Evolutionary conservation across 2,329 filamentous ascomycete genomes (phyloP).

Genomic region (Raffaelea ambrosiae): DNA sequence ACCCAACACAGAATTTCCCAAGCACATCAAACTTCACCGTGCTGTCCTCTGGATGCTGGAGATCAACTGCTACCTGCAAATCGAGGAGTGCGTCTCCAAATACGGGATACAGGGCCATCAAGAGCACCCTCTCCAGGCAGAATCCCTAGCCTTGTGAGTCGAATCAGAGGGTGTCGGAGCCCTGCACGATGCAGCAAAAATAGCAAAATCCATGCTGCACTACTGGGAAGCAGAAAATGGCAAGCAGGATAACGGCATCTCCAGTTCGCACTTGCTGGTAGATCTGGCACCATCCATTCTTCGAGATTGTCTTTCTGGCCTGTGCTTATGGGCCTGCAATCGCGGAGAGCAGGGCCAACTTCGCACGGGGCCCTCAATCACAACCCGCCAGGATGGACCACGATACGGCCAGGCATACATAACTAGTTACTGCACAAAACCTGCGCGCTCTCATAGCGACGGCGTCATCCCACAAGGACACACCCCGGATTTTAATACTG

Average conservation of each 20-base stretch:
- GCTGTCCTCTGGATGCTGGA: slow-evolving; percentile 12
- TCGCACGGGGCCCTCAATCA: no score
- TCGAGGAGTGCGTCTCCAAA: slow-evolving; percentile 10
- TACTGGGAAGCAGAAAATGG: no score
- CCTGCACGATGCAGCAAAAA: slow-evolving; percentile 7
- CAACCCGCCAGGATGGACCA: no score
- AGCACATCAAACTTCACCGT: slow-evolving; percentile 9
- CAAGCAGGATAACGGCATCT: no score
- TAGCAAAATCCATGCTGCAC: no score
- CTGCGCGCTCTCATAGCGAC: not conserved
- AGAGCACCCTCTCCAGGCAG: slow-evolving; percentile 5
- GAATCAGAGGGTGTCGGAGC: slow-evolving; percentile 12
- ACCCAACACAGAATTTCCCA: no score
- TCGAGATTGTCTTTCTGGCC: slow-evolving; percentile 12
- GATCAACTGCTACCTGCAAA: slow-evolving; percentile 14
- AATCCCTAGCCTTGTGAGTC: slow-evolving; percentile 4
- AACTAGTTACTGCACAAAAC: no score
- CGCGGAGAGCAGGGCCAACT: not conserved
- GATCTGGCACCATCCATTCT: slow-evolving; percentile 12
- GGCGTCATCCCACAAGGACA: not conserved
- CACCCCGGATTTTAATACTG: not conserved
- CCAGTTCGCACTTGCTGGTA: slow-evolving; percentile 5
- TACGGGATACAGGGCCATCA: slow-evolving; percentile 11
- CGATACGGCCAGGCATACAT: no score
- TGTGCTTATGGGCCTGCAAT: slow-evolving; percentile 1